Base-by-base conservation (phyloP, 805 yeast genomes). In the Candida mattraensis region DNA sequence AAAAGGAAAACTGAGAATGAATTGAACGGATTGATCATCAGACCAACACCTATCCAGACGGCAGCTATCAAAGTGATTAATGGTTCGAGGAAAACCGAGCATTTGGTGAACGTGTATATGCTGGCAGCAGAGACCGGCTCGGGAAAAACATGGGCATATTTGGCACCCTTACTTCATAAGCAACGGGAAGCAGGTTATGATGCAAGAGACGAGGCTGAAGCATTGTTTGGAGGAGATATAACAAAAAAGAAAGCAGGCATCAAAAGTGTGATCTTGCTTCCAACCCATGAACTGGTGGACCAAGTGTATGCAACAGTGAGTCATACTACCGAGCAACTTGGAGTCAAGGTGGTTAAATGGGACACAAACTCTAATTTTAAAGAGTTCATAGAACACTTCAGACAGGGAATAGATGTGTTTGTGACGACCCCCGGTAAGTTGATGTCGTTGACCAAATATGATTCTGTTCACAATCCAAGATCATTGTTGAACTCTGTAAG, bases 51-150 rank as follows among this genome's bases (percentile, higher is more conserved):
- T 2, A 84, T 91, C 27, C 99, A 91, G 61, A 69, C 76, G 4
- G 82, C 89, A 5, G 82, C 93, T 5, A 74, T 86, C 26, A 70
- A 76, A 47, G 70, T 78, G 18, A 72, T 78, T 34, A 70, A 68
- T 41, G 59, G 74, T 4, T 62, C 71, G 26, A 55, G 66, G 15
- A 51, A 58, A 5, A 37, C 50, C 8, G 47, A 41, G 14, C 60
- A 57, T 6, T 63, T 69, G 40, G 50, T 79, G 31, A 78, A 79
- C 46, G 72, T 81, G 1, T 87, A 77, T 66, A 77, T 93, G 2
- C 60, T 91, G 36, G 97, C 98, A 0, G 96, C 97, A 3, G 98
- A 93, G 57, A 91, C 99, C 0, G 99, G 99, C 0, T 83, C 95
- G 0, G 99, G 99, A 7, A 91, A 91, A 56, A 91, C 99, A 0